A percentile compares a stretch with the other conserved stretches of the same genome.
Evolutionary conservation across 345 rosid genomes (phyloP).

Genomic region (Turnera subulata): DNA sequence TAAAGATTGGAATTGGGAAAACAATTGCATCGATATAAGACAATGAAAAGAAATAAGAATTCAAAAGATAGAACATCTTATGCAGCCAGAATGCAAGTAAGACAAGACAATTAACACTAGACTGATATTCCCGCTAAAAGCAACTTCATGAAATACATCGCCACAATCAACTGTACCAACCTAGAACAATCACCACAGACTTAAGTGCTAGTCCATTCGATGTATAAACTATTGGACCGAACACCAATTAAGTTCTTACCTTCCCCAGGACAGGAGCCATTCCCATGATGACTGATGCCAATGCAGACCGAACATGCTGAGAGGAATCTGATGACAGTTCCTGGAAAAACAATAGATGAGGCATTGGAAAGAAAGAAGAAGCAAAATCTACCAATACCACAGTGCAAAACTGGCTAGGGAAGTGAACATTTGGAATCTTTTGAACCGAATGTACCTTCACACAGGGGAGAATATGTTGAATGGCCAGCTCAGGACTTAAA

Average conservation of each 20-base stretch:
- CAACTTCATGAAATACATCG: neutral
- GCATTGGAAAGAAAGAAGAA: neutral
- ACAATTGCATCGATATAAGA: no score
- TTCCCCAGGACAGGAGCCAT: slow-evolving; percentile 91
- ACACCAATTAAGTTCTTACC: slow-evolving; percentile 20
- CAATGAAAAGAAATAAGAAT: no score
- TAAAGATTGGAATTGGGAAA: neutral
- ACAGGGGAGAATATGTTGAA: slow-evolving; percentile 83
- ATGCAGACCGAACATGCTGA: slow-evolving; percentile 95
- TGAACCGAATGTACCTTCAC: slow-evolving; percentile 52
- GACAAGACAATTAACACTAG: no score
- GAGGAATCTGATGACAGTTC: slow-evolving; percentile 96
- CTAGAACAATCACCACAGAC: neutral
- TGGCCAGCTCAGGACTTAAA: slow-evolving; percentile 78
- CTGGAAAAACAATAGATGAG: slow-evolving; percentile 33
- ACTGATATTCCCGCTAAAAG: no score
- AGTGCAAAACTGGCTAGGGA: neutral
- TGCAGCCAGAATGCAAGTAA: no score
- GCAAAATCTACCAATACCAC: neutral
- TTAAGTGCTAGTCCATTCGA: neutral
- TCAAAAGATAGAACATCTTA: no score
- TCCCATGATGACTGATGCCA: slow-evolving; percentile 99
- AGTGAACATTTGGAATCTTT: neutral
- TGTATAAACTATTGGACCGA: neutral
- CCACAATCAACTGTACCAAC: neutral